Conservation (phyloP, 2,329 filamentous ascomycete genomes). For the Exophiala xenobiotica region DNA sequence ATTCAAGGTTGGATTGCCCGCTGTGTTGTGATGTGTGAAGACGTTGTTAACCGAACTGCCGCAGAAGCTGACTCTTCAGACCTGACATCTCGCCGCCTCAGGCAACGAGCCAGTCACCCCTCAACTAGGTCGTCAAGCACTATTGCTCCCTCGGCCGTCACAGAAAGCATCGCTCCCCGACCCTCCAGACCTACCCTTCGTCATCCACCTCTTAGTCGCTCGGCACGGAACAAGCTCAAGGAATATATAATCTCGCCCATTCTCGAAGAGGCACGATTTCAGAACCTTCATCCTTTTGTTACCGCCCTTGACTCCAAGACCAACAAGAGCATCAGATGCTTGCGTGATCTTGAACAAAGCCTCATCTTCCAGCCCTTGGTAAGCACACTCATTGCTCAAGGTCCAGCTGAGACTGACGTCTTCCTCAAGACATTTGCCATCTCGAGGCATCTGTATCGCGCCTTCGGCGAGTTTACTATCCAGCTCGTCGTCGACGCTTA, state of each 20-base stretch:
- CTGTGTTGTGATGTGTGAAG: constrained; percentile 30
- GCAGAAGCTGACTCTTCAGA: constrained; percentile 30
- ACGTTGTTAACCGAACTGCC: constrained; percentile 26
- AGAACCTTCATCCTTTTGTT: constrained; percentile 78
- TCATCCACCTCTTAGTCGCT: constrained; percentile 63
- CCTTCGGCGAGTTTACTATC: constrained; percentile 88
- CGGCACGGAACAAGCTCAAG: constrained; percentile 74
- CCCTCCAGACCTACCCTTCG: constrained; percentile 47
- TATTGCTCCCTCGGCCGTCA: constrained; percentile 52
- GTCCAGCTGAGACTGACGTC: constrained; percentile 67
- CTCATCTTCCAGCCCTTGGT: constrained; percentile 88
- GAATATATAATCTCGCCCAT: constrained; percentile 77
- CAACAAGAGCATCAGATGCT: constrained; percentile 81
- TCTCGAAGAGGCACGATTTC: constrained; percentile 68
- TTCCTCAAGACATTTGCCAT: constrained; percentile 69
- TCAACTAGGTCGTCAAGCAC: constrained; percentile 13
- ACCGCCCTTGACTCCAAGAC: constrained; percentile 67
- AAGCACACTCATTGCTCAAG: constrained; percentile 59
- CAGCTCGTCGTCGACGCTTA: constrained; percentile 87
- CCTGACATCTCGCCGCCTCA: constrained; percentile 18
- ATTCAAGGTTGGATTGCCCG: constrained; percentile 34
- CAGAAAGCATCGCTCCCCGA: constrained; percentile 56
- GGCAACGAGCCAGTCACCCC: constrained; percentile 13
- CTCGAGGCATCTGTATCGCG: constrained; percentile 73
- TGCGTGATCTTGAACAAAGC: constrained; percentile 92